Evolutionary conservation across 2,329 filamentous ascomycete genomes (phyloP).

Genomic region (Trichoderma cornu-damae): DNA sequence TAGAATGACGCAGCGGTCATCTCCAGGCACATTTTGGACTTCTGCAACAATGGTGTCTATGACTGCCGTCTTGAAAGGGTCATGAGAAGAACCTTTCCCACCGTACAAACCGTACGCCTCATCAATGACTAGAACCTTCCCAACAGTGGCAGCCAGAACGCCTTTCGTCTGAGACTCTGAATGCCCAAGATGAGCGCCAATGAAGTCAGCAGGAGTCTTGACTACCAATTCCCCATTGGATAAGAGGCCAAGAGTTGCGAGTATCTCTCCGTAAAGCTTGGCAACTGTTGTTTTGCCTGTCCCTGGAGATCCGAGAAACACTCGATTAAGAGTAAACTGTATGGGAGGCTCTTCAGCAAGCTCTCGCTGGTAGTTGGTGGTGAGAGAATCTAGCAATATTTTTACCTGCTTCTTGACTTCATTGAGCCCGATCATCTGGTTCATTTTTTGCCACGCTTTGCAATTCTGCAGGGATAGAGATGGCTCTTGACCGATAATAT

Average conservation of each 20-base stretch:
- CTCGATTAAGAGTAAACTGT: conserved; percentile 58
- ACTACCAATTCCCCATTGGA: conserved; percentile 66
- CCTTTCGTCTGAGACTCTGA: conserved; percentile 69
- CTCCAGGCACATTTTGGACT: conserved; percentile 62
- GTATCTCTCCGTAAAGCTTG: conserved; percentile 64
- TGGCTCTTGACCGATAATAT: conserved; percentile 67
- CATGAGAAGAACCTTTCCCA: conserved; percentile 24
- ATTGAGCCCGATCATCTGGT: conserved; percentile 53
- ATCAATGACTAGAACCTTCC: conserved; percentile 76
- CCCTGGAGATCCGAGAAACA: conserved; percentile 67
- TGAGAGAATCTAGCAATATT: conserved; percentile 55
- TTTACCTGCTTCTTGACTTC: conserved; percentile 59
- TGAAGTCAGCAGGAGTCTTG: conserved; percentile 70
- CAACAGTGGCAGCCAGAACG: conserved; percentile 59
- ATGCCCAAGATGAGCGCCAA: conserved; percentile 56
- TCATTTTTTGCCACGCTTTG: conserved; percentile 53
- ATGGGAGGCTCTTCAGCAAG: conserved; percentile 55
- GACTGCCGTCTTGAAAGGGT: conserved; percentile 56
- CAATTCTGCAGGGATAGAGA: conserved; percentile 46
- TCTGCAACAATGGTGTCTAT: conserved; percentile 71
- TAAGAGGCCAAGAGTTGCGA: conserved; percentile 62
- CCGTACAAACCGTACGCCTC: conserved; percentile 66
- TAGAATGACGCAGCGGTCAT: conserved; percentile 67
- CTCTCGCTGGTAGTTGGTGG: conserved; percentile 62
- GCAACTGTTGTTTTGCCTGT: conserved; percentile 75